Conservation (phyloP, 805 yeast species). For the Yarrowia porcina region DNA sequence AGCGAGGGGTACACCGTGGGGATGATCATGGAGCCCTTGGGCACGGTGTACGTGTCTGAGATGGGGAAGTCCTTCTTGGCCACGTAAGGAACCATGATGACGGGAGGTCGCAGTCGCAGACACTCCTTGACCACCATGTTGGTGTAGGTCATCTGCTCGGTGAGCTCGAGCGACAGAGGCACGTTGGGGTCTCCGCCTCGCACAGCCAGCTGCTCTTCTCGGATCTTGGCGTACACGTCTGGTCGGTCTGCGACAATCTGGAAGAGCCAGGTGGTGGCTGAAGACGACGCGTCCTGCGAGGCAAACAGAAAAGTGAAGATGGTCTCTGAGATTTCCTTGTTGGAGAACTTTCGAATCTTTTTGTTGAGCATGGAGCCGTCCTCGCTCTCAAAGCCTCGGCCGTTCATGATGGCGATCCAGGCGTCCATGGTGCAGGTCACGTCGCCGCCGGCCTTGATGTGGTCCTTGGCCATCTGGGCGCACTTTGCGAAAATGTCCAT, state of each 20-base stretch:
- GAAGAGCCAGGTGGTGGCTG: conserved; percentile 97
- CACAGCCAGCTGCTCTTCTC: conserved; percentile 85
- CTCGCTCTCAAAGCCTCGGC: conserved; percentile 48
- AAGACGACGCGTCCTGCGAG: conserved; percentile 96
- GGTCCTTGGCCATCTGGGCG: conserved; percentile 81
- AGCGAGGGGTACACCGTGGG: conserved; percentile 94
- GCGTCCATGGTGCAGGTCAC: conserved; percentile 92
- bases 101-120: conserved; percentile 95
- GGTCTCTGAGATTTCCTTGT: conserved; percentile 93
- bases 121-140: conserved; percentile 87
- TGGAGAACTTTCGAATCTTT: conserved; percentile 74
- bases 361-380: conserved; percentile 42
- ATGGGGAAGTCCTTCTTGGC: conserved; percentile 85
- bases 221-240: conserved; percentile 76
- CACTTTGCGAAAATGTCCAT: conserved; percentile 88
- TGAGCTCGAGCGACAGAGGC: conserved; percentile 64
- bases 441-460: conserved; percentile 70
- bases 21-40: conserved; percentile 95
- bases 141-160: conserved; percentile 85
- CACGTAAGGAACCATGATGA: conserved; percentile 95
- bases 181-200: conserved; percentile 70
- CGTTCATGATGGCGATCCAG: conserved; percentile 82
- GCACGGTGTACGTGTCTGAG: conserved; percentile 79
- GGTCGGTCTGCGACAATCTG: conserved; percentile 95
- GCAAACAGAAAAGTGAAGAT: conserved; percentile 96